These are phyloP conservation scores for Talaromyces liani DNA, from an alignment of 495 filamentous ascomycete genomes.

Conservation along the genomic window DNA sequence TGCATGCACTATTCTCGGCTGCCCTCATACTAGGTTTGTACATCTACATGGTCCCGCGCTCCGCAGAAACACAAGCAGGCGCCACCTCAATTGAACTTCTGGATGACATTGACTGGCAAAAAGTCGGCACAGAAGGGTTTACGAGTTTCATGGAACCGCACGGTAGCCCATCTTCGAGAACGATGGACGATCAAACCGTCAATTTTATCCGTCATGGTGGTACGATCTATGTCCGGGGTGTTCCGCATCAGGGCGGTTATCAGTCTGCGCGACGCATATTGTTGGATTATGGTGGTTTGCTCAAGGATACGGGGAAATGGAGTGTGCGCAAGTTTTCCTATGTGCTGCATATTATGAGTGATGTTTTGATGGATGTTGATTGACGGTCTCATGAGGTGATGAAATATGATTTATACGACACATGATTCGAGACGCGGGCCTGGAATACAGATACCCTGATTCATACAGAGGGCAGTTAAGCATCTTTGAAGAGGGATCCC, in stretches of 20 bases:
- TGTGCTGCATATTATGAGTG: conserved; percentile 47
- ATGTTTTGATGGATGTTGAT: conserved; percentile 43
- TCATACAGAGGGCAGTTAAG: no score
- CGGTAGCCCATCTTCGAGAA: conserved; percentile 6
- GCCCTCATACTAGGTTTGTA: conserved; percentile 45
- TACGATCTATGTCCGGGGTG: conserved; percentile 39
- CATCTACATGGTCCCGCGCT: conserved; percentile 38
- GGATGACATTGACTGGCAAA: conserved; percentile 43
- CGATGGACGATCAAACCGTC: conserved; percentile 30
- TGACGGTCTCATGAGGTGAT: conserved; percentile 12
- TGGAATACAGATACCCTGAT: no score
- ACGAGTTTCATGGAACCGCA: conserved; percentile 33
- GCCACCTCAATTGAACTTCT: conserved; percentile 38
- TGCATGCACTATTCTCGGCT: conserved; percentile 40
- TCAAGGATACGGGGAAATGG: conserved; percentile 47
- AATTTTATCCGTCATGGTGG: conserved; percentile 46
- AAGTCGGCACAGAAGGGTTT: conserved; percentile 34
- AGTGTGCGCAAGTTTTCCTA: conserved; percentile 40
- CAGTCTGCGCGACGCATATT: conserved; percentile 41
- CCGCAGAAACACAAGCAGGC: conserved; percentile 18
- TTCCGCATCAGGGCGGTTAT: conserved; percentile 40
- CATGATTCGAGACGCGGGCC: no score
- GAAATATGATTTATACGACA: not conserved
- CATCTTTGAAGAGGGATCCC: not conserved
- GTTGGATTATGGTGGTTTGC: conserved; percentile 40